Percentiles rank a stretch among this genome's conserved stretches.
Conservation (phyloP, 202 grass and related monocot species). For the Hordeum pubiflorum region DNA sequence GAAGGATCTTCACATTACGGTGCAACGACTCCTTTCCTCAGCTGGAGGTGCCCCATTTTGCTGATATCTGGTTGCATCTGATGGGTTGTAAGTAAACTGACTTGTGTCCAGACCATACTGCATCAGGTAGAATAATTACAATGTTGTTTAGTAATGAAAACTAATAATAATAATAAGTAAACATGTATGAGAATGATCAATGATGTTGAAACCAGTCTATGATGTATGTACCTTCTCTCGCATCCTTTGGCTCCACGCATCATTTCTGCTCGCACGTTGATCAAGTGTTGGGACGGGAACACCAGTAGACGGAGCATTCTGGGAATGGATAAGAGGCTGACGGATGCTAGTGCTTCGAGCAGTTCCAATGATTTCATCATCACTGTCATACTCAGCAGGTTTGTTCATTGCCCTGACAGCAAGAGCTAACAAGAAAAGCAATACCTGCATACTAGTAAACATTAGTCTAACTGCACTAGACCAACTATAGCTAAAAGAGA, state of each 20-base stretch:
- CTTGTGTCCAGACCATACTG: constrained; percentile 89
- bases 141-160: not conserved
- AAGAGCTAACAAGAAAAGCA: constrained; percentile 78
- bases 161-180: not conserved
- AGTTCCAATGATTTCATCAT: constrained; percentile 63
- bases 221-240: constrained; percentile 69
- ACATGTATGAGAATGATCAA: not conserved
- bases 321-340: constrained; percentile 63
- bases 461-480: not conserved
- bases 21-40: constrained; percentile 62
- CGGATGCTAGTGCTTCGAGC: constrained; percentile 38
- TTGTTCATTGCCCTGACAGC: constrained; percentile 83
- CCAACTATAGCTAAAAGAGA: not conserved
- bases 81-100: constrained; percentile 88
- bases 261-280: constrained; percentile 56
- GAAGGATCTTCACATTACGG: constrained; percentile 44
- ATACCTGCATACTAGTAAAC: constrained; percentile 35
- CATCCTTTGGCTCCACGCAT: constrained; percentile 96
- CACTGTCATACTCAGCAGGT: constrained; percentile 82
- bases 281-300: constrained; percentile 73
- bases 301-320: constrained; percentile 50
- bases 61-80: constrained; percentile 61
- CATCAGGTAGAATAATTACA: constrained; percentile 11
- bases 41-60: constrained; percentile 40
- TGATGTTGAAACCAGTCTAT: not conserved